A percentile compares a stretch with the other conserved stretches of the same genome.
These are phyloP conservation scores for Huntiella omanensis DNA, from an alignment of 2,329 filamentous ascomycete genomes.

Conservation along the genomic window DNA sequence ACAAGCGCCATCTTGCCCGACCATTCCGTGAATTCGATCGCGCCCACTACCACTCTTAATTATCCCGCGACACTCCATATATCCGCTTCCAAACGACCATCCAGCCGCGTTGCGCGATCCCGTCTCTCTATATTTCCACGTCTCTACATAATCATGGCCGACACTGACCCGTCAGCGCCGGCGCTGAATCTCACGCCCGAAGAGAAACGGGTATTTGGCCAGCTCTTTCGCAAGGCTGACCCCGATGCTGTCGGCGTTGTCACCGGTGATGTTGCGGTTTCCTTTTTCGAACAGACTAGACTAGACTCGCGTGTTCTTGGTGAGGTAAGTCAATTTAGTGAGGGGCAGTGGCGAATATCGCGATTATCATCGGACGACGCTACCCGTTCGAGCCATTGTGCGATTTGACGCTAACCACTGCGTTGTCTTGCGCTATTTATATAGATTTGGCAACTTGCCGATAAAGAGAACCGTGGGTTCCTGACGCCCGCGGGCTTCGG, in stretches of 20 bases:
- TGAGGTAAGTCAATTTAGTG: slow-evolving; percentile 41
- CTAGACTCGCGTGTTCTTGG: slow-evolving; percentile 72
- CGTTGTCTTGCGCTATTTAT: background rate
- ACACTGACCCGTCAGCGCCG: slow-evolving; percentile 21
- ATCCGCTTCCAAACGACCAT: background rate
- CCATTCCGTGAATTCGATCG: too few relatives aligned
- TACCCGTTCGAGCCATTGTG: background rate
- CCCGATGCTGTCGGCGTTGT: slow-evolving; percentile 82
- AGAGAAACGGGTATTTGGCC: slow-evolving; percentile 84
- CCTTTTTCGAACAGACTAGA: slow-evolving; percentile 94
- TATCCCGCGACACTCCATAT: background rate
- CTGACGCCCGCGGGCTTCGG: slow-evolving; percentile 86
- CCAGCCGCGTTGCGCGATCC: background rate
- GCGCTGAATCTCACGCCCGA: slow-evolving; percentile 74
- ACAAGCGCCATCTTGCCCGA: too few relatives aligned
- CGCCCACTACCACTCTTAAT: too few relatives aligned
- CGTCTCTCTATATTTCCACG: background rate
- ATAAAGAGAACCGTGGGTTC: slow-evolving; percentile 88
- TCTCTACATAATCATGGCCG: slow-evolving; percentile 7
- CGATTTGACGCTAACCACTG: slow-evolving; percentile 1
- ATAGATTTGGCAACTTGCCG: slow-evolving; percentile 97
- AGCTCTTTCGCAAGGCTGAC: slow-evolving; percentile 85
- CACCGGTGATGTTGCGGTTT: slow-evolving; percentile 86
- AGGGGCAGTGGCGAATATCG: background rate
- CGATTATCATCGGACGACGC: background rate